Evolutionary conservation across 169 alveolate species (phyloP).

Genomic region (Babesia divergens): DNA sequence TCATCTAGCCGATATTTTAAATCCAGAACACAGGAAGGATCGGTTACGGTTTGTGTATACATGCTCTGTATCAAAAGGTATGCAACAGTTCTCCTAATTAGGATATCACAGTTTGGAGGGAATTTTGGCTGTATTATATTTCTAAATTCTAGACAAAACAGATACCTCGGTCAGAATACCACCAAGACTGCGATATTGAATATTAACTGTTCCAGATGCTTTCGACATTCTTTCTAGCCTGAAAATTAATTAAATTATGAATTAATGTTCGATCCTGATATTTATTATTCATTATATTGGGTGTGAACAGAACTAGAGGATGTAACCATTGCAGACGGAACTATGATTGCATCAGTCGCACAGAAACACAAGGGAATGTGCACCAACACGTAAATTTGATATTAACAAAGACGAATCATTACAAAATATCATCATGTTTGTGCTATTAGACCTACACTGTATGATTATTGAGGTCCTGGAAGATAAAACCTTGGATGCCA

Average conservation of each 20-base stretch:
- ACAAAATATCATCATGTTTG: too few species aligned
- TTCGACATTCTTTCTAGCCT: slow-evolving; percentile 41
- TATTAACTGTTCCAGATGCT: slow-evolving; percentile 16
- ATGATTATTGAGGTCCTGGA: slow-evolving; percentile 67
- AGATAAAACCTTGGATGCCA: slow-evolving; percentile 67
- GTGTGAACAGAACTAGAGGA: too few species aligned
- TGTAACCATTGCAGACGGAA: too few species aligned
- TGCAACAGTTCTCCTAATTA: slow-evolving; percentile 9
- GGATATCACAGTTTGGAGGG: slow-evolving; percentile 59
- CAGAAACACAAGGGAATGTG: too few species aligned
- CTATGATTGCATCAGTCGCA: too few species aligned
- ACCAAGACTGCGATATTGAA: slow-evolving; percentile 64
- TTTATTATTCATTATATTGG: too few species aligned
- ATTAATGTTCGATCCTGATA: too few species aligned
- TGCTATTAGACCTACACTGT: slow-evolving; percentile 67
- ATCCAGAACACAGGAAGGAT: not conserved
- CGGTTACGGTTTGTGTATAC: not conserved
- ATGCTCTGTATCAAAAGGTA: slow-evolving; percentile 22
- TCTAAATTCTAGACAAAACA: slow-evolving; percentile 6
- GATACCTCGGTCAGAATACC: slow-evolving; percentile 57
- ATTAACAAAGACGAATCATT: not conserved
- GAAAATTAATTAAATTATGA: too few species aligned
- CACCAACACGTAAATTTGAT: too few species aligned
- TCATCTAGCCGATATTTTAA: slow-evolving; percentile 23
- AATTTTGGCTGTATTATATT: slow-evolving; percentile 43